Base-by-base conservation (phyloP, 345 rosid species). In the Geranium brycei region DNA sequence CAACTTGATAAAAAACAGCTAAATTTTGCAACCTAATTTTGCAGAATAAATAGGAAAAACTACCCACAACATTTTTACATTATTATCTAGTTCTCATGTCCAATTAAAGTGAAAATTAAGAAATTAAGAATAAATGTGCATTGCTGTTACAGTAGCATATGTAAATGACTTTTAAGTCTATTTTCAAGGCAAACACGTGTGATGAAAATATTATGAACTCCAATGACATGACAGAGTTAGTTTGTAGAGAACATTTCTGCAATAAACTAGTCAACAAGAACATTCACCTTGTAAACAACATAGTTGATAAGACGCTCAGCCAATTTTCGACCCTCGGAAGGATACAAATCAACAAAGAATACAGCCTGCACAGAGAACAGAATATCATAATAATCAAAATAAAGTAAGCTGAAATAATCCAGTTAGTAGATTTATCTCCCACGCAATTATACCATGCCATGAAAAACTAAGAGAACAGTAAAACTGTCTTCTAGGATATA, bases 291-390 rank as follows among this genome's bases (percentile, higher is more conserved):
- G 78, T 93, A 93, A 63, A 88, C 81, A 77, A 88, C 86, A 84
- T 93, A 93, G 73, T 93, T 90, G 71, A 85, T 73, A 70, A 93
- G 89, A n/a, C 92, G 91, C 74, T 90, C 97, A 77, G 80, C 80
- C 73, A 93, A 70, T 76, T 88, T 93, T 65, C 81, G 81, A 58
- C 85, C 78, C 82, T 93, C 99, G 63, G 90, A 77, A 41, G 87
- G 78, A 70, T 89, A 83, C 70, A 93, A 78, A 70, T 88, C 87
- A 32, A 75, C 83, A 71, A 93, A 90, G 78, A 93, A 93, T 72
- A 90, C 62, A 78, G 86, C 83, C 99, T 93, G 95, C 80, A 80
- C n/a, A 55, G 15, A 59, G 62, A 61, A 59, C 31, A 73, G 55
- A 57, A 60, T 70, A 66, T 14, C 15, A 30, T 16, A 69, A 63